Base-by-base conservation (phyloP, 305 asterid genomes). In the Galium porrigens region DNA sequence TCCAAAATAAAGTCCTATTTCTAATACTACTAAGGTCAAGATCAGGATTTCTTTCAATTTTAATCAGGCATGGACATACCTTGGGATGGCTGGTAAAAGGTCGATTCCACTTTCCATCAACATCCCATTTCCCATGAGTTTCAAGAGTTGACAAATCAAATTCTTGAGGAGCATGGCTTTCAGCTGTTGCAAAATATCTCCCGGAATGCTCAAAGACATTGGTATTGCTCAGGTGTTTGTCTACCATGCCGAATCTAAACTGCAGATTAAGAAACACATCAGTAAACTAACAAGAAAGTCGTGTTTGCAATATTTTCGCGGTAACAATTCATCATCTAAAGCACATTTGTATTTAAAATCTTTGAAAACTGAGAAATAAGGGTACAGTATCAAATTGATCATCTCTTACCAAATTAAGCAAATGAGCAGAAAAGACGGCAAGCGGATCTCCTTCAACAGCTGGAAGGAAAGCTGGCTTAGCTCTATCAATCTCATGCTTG, bases 21-120 rank as follows among this genome's bases (percentile, higher is more conserved):
- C 18, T 44, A 44, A 41, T 41, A 41, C 4, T 10, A 41, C 11
- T 41, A 14, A 15, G 17, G 18, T 15, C 52, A 14, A 46, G 18
- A 46, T 46, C 0, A 2, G 2, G 5, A 44, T 44, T 44, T 41
- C 9, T 22, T 22, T 22, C 15, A 9, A 41, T 1, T 10, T 1
- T 1, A 10, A 41, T 11, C 48, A 42, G n/a, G 49, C 49, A 46
- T 4, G 20, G 3, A 4, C 12, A 78, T 74, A 86, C 96, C 89
- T 86, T 84, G 33, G 94, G 96, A 63, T 88, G 96, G 73, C 85
- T 77, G 29, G 89, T 82, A 70, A 86, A 88, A 4, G 91, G 86
- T 79, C 96, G 73, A 48, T 63, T 61, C 96, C 94, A 88, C 48
- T 75, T 59, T 64, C 83, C 82, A 56, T 74, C 61, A 14, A 77